These are phyloP conservation scores for Aechmea fasciata DNA, from an alignment of 176 grass and related monocot species.

Conservation along the genomic window DNA sequence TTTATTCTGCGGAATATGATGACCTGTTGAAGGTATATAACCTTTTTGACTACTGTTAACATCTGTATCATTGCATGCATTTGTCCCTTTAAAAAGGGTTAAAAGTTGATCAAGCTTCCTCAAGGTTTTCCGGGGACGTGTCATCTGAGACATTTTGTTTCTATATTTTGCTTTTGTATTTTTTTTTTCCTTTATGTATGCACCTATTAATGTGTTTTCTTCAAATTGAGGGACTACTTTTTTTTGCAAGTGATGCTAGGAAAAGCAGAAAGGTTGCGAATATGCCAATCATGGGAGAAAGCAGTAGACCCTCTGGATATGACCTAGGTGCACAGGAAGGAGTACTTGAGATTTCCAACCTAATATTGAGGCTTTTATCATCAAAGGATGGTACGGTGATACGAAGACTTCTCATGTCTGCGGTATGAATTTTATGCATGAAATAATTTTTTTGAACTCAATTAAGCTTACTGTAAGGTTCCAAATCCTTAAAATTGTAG, in stretches of 20 bases:
- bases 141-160: no score
- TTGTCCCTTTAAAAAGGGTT: no score
- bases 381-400: constrained; percentile 47
- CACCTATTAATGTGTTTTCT: no score
- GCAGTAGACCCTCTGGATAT: constrained; percentile 10
- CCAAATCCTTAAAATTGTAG: no score
- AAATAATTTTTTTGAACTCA: not conserved
- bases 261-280: constrained; percentile 15
- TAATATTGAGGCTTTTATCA: constrained; percentile 43
- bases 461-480: not conserved
- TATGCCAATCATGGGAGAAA: constrained; percentile 24
- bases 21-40: no score
- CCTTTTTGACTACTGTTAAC: no score
- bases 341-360: constrained; percentile 29
- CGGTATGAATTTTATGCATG: constrained; percentile 23
- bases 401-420: constrained; percentile 59
- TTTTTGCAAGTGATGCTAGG: constrained; percentile 15
- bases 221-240: not conserved
- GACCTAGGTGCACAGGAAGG: constrained; percentile 19
- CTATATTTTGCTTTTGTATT: not conserved
- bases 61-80: no score
- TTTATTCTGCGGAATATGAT: no score
- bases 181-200: not conserved
- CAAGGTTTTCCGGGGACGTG: no score
- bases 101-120: no score